A percentile compares a stretch with the other conserved stretches of the same genome.
These are phyloP conservation scores for Agapanthus africanus DNA, from an alignment of 106 monocot species.

Conservation along the genomic window DNA sequence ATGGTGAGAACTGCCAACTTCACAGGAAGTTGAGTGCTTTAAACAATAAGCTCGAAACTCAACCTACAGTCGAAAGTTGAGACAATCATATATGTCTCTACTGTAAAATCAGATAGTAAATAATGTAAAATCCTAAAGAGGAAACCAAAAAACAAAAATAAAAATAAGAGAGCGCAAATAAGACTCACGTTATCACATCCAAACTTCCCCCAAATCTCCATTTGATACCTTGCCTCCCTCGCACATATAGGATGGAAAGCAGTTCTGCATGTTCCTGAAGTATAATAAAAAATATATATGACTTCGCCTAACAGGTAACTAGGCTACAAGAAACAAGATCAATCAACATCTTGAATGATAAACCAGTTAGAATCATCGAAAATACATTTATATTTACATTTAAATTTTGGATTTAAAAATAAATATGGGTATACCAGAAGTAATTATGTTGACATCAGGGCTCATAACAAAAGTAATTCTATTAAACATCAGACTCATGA, in stretches of 20 bases:
- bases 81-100: not conserved
- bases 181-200: slow-evolving; percentile 58
- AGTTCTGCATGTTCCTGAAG: slow-evolving; percentile 78
- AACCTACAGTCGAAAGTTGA: slow-evolving; percentile 40
- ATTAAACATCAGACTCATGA: not conserved
- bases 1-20: slow-evolving; percentile 4
- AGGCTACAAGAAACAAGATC: not conserved
- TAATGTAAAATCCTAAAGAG: not conserved
- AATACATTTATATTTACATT: not conserved
- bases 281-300: not conserved
- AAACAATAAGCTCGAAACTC: slow-evolving; percentile 84
- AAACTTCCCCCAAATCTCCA: slow-evolving; percentile 95
- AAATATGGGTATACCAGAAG: not conserved
- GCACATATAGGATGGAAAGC: slow-evolving; percentile 89
- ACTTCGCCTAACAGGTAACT: not conserved
- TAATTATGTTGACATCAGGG: too few species aligned
- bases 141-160: not conserved
- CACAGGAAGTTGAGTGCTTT: slow-evolving; percentile 59
- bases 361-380: not conserved
- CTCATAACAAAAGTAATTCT: too few species aligned
- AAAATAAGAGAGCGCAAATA: not conserved
- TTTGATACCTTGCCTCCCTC: slow-evolving; percentile 69
- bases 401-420: not conserved
- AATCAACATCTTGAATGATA: not conserved
- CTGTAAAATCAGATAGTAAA: not conserved